These are phyloP conservation scores for Nothophaeocryptopus gaeumannii DNA, from an alignment of 2,329 filamentous ascomycete genomes.

Conservation along the genomic window DNA sequence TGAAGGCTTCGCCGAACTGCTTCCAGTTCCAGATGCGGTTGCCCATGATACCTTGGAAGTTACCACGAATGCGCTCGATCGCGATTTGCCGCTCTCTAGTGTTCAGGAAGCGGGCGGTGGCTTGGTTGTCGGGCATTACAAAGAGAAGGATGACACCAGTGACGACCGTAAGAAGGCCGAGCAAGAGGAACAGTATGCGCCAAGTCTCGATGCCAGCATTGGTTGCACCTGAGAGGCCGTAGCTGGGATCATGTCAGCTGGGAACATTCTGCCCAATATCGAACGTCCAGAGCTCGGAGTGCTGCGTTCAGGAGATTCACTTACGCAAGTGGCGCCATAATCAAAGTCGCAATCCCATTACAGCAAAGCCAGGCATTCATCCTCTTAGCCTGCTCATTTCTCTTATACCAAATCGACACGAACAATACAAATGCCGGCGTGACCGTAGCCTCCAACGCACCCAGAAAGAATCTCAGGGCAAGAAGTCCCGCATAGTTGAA, in stretches of 20 bases:
- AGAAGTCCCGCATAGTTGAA: conserved; percentile 51
- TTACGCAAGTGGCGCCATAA: background rate
- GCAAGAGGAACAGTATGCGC: conserved; percentile 31
- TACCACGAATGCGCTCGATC: conserved; percentile 51
- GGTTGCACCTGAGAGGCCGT: background rate
- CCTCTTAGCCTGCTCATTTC: conserved; percentile 30
- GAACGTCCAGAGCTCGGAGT: too few species aligned
- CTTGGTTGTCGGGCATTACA: conserved; percentile 63
- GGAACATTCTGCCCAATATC: too few species aligned
- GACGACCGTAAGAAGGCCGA: conserved; percentile 47
- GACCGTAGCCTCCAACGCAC: conserved; percentile 52
- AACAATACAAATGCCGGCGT: conserved; percentile 31
- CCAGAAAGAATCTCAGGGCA: conserved; percentile 55
- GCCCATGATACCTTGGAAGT: conserved; percentile 36
- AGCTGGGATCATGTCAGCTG: background rate
- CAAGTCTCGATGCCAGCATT: conserved; percentile 5
- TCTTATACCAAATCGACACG: conserved; percentile 30
- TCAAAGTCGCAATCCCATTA: background rate
- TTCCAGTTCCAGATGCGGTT: conserved; percentile 49
- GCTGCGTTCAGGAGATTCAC: too few species aligned
- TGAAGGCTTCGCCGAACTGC: conserved; percentile 35
- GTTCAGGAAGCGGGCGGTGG: conserved; percentile 57
- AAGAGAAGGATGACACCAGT: conserved; percentile 53
- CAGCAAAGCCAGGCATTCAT: conserved; percentile 26
- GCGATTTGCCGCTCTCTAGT: conserved; percentile 58